Conservation (phyloP, 2,329 filamentous ascomycete genomes). For the Pyricularia grisea region DNA sequence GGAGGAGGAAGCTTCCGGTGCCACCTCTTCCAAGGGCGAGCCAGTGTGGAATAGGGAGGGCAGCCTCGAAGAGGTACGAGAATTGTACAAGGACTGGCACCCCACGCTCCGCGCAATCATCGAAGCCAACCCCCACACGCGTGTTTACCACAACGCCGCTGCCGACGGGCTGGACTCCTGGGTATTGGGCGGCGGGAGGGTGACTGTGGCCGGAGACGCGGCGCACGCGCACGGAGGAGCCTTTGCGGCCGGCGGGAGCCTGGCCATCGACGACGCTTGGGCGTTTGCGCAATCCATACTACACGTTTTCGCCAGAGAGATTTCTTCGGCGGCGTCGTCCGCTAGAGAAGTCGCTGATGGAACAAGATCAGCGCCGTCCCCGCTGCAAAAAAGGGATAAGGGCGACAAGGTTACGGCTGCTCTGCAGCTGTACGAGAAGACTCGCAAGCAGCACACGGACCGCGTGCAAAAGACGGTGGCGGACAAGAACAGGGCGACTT, state of each 20-base stretch:
- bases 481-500: slow-evolving; percentile 16
- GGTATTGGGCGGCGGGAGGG: slow-evolving; percentile 23
- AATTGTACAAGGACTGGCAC: slow-evolving; percentile 32
- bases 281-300: slow-evolving; percentile 28
- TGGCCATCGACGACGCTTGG: slow-evolving; percentile 30
- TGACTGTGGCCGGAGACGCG: slow-evolving; percentile 28
- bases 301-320: slow-evolving; percentile 20
- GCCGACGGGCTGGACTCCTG: slow-evolving; percentile 29
- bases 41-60: slow-evolving; percentile 28
- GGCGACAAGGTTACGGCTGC: slow-evolving; percentile 11
- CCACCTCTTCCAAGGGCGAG: slow-evolving; percentile 16
- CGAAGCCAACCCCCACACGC: slow-evolving; percentile 27
- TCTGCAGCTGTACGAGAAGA: slow-evolving; percentile 29
- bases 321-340: background rate
- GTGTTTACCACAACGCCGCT: slow-evolving; percentile 31
- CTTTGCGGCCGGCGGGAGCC: slow-evolving; percentile 28
- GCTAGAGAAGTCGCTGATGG: no score
- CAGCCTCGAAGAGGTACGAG: slow-evolving; percentile 23
- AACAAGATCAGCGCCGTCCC: background rate
- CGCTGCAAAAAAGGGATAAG: background rate
- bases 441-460: slow-evolving; percentile 30
- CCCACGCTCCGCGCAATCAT: slow-evolving; percentile 28
- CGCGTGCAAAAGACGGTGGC: slow-evolving; percentile 25
- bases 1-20: slow-evolving; percentile 15
- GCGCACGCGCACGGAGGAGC: slow-evolving; percentile 31